phyloP scores from a whole-genome alignment of 2,329 filamentous ascomycete species.

The Sporothrix protearum region DNA sequence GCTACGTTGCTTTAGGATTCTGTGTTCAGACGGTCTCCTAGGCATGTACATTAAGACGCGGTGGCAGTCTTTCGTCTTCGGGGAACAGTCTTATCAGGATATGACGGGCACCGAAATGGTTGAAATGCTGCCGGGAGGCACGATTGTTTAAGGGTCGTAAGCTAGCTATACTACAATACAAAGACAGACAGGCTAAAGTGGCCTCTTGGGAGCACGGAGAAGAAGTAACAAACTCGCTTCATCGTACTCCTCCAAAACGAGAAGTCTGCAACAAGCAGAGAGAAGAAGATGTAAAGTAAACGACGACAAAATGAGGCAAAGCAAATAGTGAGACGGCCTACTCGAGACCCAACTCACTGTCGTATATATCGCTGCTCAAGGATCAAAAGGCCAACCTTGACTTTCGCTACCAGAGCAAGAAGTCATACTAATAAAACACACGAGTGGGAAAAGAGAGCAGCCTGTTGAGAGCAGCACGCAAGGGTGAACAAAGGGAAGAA shows the following conservation, averaged over 20 bases:
- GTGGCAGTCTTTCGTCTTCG: neutral
- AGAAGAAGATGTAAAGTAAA: neutral
- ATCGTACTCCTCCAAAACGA: neutral
- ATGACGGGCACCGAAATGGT: neutral
- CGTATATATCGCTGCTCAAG: neutral
- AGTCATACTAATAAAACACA: neutral
- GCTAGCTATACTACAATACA: constrained; percentile 2
- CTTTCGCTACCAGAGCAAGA: constrained; percentile 5
- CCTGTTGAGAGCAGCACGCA: neutral
- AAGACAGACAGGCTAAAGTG: neutral
- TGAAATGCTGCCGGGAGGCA: constrained; percentile 5
- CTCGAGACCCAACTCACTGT: neutral
- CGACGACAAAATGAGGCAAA: neutral
- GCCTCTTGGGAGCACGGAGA: neutral
- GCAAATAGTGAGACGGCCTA: neutral
- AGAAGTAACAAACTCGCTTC: neutral
- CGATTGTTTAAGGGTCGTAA: neutral
- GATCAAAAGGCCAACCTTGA: neutral
- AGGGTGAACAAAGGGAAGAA: neutral
- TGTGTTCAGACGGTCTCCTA: neutral
- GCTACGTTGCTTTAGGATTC: constrained; percentile 2
- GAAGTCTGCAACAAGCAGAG: neutral
- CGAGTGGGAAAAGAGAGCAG: no score
- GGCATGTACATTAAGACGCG: neutral
- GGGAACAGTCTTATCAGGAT: neutral